phyloP scores from a whole-genome alignment of 2,329 filamentous ascomycete genomes.

The Annulohypoxylon truncatum region DNA sequence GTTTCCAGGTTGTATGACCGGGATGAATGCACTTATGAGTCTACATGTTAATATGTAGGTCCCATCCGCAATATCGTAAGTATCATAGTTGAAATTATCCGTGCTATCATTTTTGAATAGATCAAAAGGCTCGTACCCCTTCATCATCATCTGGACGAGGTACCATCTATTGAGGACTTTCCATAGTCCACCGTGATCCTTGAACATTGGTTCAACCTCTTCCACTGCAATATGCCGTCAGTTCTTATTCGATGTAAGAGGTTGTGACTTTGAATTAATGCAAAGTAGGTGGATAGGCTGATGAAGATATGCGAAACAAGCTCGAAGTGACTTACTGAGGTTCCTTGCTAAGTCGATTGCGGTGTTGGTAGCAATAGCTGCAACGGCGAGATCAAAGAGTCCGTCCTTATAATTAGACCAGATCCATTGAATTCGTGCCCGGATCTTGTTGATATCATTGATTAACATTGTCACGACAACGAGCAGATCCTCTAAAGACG shows the following conservation, averaged over 20 bases:
- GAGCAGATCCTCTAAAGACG: neutral
- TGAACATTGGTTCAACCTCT: slow-evolving; percentile 45
- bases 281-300: no score
- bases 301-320: no score
- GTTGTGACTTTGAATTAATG: neutral
- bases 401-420: slow-evolving; percentile 48
- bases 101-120: neutral
- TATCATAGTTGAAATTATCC: slow-evolving; percentile 43
- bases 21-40: slow-evolving; percentile 36
- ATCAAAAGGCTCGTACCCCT: slow-evolving; percentile 25
- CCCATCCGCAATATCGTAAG: slow-evolving; percentile 46
- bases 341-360: slow-evolving; percentile 51
- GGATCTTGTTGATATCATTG: neutral
- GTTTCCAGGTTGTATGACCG: slow-evolving; percentile 10
- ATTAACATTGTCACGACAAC: neutral
- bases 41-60: slow-evolving; percentile 38
- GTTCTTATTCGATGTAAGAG: neutral
- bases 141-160: slow-evolving; percentile 17
- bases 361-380: slow-evolving; percentile 54
- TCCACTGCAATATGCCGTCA: slow-evolving; percentile 39
- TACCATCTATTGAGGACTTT: slow-evolving; percentile 40
- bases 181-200: slow-evolving; percentile 39
- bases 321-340: slow-evolving; percentile 30
- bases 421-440: slow-evolving; percentile 44
- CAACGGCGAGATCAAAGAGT: slow-evolving; percentile 48